Percentiles rank a stretch among this genome's conserved stretches.
These are phyloP conservation scores for Lenwebbia sp. DNA, from an alignment of 345 rosid genomes.

Conservation along the genomic window DNA sequence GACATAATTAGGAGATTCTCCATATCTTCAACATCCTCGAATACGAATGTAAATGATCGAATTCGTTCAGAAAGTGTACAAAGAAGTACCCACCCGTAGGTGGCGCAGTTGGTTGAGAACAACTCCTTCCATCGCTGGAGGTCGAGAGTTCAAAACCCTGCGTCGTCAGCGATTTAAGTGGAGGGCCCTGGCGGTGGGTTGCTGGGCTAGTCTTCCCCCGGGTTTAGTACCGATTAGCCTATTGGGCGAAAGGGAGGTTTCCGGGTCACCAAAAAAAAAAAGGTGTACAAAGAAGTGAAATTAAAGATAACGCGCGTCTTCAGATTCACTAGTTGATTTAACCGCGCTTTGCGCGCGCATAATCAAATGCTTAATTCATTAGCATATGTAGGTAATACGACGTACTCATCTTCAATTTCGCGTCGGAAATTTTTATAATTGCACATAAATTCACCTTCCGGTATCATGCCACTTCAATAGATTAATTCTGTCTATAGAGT, in stretches of 20 bases:
- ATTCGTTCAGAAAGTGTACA: not conserved
- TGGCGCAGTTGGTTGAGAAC: no score
- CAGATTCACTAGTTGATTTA: not conserved
- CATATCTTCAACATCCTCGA: not conserved
- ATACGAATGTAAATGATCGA: not conserved
- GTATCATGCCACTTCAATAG: not conserved
- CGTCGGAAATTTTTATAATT: not conserved
- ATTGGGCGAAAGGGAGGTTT: no score
- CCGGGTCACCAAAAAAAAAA: no score
- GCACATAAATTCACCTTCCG: not conserved
- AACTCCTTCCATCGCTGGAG: no score
- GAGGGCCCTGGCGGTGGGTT: no score
- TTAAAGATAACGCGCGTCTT: fast-evolving
- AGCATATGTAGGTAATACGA: not conserved
- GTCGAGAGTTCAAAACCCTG: no score
- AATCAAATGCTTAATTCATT: not conserved
- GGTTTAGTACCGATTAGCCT: no score
- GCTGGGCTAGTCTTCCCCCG: no score
- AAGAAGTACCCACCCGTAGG: no score
- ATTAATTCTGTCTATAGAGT: not conserved
- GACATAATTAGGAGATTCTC: not conserved
- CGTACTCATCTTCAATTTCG: not conserved
- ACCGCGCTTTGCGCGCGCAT: not conserved
- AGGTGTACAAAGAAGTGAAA: not conserved
- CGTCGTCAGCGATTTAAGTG: no score